These are phyloP conservation scores for Setomelanomma holmii DNA, from an alignment of 2,329 filamentous ascomycete species.

Conservation along the genomic window DNA sequence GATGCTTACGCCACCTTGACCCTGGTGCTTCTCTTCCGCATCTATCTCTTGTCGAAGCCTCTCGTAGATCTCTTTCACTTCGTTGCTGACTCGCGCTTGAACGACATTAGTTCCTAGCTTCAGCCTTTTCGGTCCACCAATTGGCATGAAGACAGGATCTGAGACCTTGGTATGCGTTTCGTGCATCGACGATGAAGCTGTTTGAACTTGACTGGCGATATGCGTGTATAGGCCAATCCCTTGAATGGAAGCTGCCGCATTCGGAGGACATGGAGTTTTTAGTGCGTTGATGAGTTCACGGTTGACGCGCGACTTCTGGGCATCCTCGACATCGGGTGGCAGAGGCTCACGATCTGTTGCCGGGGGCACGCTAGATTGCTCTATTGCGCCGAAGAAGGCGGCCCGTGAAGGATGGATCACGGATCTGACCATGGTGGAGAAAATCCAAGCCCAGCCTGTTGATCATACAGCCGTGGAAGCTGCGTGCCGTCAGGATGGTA, in stretches of 20 bases:
- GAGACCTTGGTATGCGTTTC: background rate
- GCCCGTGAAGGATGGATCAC: background rate
- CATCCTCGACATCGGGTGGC: slow-evolving; percentile 15
- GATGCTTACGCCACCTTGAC: background rate
- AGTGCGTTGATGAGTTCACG: slow-evolving; percentile 23
- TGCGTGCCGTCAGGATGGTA: no score
- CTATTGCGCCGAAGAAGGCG: background rate
- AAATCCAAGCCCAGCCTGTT: no score
- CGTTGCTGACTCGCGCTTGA: background rate
- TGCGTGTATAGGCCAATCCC: slow-evolving; percentile 40
- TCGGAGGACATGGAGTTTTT: slow-evolving; percentile 1
- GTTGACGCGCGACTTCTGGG: slow-evolving; percentile 27
- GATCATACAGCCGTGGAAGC: no score
- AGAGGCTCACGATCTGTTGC: slow-evolving; percentile 1
- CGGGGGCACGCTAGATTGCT: background rate
- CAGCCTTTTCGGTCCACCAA: background rate
- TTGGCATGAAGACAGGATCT: slow-evolving; percentile 7
- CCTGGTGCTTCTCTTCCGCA: background rate
- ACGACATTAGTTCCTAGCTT: no score
- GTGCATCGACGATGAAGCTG: background rate
- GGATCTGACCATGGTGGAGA: background rate
- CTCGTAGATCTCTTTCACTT: background rate
- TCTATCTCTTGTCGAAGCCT: background rate
- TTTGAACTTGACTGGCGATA: slow-evolving; percentile 13
- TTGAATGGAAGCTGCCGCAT: slow-evolving; percentile 14